phyloP scores from a whole-genome alignment of 225 moss, liverwort and hornwort genomes.

The Marchantia paleacea region DNA sequence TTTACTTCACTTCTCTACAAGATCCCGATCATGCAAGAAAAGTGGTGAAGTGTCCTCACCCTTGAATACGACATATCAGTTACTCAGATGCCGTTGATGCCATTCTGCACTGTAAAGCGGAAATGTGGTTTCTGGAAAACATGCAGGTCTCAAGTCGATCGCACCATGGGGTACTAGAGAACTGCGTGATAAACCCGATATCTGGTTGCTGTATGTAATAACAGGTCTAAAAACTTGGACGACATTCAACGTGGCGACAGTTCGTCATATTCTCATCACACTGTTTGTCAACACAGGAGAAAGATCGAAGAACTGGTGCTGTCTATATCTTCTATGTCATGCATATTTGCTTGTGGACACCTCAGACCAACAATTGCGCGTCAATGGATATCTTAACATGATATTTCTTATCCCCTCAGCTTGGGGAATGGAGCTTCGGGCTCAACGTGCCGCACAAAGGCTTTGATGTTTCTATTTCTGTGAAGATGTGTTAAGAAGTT shows the following conservation, averaged over 20 bases:
- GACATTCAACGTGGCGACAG: background rate
- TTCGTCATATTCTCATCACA: slow-evolving; percentile 22
- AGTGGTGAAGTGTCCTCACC: background rate
- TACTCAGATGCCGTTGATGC: background rate
- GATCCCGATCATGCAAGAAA: background rate
- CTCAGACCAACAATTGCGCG: background rate
- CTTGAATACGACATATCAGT: background rate
- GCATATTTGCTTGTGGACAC: background rate
- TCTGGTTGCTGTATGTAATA: background rate
- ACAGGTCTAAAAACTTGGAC: background rate
- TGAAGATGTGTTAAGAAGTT: too few relatives aligned
- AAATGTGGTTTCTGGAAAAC: background rate
- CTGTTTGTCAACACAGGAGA: slow-evolving; percentile 38
- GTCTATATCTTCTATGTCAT: slow-evolving; percentile 1
- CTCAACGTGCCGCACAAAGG: too few relatives aligned
- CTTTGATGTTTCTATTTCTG: too few relatives aligned
- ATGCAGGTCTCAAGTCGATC: background rate
- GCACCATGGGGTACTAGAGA: background rate
- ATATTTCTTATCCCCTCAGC: too few relatives aligned
- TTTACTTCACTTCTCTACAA: background rate
- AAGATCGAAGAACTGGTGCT: slow-evolving; percentile 14
- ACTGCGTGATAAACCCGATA: too few relatives aligned
- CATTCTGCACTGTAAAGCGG: background rate
- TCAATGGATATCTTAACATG: background rate
- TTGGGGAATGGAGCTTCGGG: too few relatives aligned